Base-by-base conservation (phyloP, 2,329 filamentous ascomycete genomes). In the Neofusicoccum laricinum region DNA sequence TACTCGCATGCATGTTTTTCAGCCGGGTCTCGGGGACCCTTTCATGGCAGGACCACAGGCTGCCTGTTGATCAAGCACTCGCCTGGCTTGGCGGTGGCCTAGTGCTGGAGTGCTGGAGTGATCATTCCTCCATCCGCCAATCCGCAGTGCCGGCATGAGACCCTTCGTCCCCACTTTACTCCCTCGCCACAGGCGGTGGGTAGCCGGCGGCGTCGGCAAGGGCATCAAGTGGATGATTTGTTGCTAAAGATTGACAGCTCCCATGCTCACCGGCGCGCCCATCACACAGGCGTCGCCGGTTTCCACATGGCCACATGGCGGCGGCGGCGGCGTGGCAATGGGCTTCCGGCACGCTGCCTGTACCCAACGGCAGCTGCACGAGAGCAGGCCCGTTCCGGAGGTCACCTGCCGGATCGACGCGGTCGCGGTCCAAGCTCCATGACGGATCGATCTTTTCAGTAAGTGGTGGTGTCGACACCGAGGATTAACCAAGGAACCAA, bases 401-500 rank as follows among this genome's bases (percentile, higher is more conserved):
- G 55, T 59, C 55, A 59, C 25, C 55, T 59, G 55, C 55, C 55
- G 55, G 55, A 59, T 59, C 55, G 34, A 59, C 55, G 55, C 46
- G 55, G 41, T 46, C 41, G 30, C 30, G 55, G 55, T 38, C 55
- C 55, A 36, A 46, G 55, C 55, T 59, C 17, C 55, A 45, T 36
- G 25, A 30, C 7, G 55, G 55, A 59, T 46, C 55, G 41, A 45
- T 46, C 55, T 46, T 46, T 59, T 46, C 25, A 30, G 53, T 41
- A 57, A 41, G 40, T 17, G 17, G 19, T 30, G 38, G 17, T 25
- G 55, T 34, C 55, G 55, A 59, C 40, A 59, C 55, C 41, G 55
- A 46, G 55, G 41, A 59, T 46, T 59, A 59, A 32, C 40, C 55
- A 45, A 21, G 55, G 25, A 12, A 30, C 19, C 53, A 57, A 45